phyloP scores from a whole-genome alignment of 345 rosid species.

The Mallotus nudiflorus region DNA sequence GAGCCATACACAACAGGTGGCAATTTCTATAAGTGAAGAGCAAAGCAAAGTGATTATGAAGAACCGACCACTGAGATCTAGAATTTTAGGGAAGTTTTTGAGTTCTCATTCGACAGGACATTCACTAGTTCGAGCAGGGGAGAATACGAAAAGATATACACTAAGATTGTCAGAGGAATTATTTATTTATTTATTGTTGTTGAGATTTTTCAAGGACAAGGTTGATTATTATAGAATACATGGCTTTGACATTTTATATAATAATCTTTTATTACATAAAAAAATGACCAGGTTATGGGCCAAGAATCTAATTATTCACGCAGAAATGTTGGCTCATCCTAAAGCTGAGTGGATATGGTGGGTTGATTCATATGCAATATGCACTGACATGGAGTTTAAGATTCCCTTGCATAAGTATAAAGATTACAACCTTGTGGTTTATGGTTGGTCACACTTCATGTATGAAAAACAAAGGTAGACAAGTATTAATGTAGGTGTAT shows the following conservation, averaged over 20 bases:
- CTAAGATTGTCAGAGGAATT: constrained; percentile 54
- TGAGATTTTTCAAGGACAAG: constrained; percentile 26
- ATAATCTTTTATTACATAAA: constrained; percentile 14
- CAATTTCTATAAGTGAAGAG: constrained; percentile 30
- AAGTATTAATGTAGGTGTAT: constrained; percentile 20
- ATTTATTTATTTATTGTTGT: no score
- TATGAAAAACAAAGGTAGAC: constrained; percentile 23
- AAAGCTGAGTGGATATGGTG: constrained; percentile 33
- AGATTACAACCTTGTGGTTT: constrained; percentile 19
- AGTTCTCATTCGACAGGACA: constrained; percentile 62
- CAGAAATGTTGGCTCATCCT: constrained; percentile 21
- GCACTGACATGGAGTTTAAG: constrained; percentile 27
- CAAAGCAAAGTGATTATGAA: constrained; percentile 7
- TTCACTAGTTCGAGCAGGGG: constrained; percentile 37
- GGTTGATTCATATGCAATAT: constrained; percentile 25
- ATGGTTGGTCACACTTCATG: constrained; percentile 13
- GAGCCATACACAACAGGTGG: no score
- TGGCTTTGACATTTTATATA: constrained; percentile 27
- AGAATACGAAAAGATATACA: constrained; percentile 39
- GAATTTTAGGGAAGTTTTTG: constrained; percentile 35
- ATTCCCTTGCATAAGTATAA: constrained; percentile 12
- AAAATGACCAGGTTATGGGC: constrained; percentile 25
- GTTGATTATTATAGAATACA: constrained; percentile 29
- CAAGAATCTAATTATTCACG: constrained; percentile 15
- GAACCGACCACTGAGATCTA: constrained; percentile 11